Evolutionary conservation across 257 asterid genomes (phyloP), one percentile per base, ranked within the genome.

Genomic region (Mentha longifolia): DNA sequence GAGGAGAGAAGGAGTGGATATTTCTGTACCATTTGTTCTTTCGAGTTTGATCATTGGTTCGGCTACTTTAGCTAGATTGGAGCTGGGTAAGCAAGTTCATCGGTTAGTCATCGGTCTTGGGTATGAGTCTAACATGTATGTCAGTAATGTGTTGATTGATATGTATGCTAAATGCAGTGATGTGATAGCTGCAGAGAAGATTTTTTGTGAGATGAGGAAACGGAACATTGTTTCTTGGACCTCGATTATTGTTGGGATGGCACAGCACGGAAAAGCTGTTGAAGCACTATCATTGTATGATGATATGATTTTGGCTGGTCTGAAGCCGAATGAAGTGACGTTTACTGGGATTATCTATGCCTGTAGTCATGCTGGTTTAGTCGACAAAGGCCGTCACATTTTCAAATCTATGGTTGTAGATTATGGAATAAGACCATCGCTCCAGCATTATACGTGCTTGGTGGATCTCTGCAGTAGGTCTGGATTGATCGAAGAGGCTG

Each of bases 91-190:
- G 79, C 98, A 92, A 84, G 72, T 92, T 62, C 98, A 92, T 75
- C 58, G 86, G 54, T 76, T 92, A 70, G 89, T 84, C 61, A 51
- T 90, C 8, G 65, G 78, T n/a, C 78, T 86, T 14, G 98, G 98
- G 15, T 86, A 78, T 41, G 86, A 79, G 8, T 75, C 80, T 11
- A 85, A 62, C 76, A 69, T 66, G 52, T 92, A 77, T 54, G 75
- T 88, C 6, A 28, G 80, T 59, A 92, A 90, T 52, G 79, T 87
- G 0, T 76, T 92, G 72, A 85, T 92, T 45, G 96, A 90, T 80
- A 90, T 90, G 97, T 92, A 90, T 70, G 88, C 95, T 15, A 92
- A 92, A 80, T 90, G 97, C 65, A 85, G 96, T 41, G 98, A 92
- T 57, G 68, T 92, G 11, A 55, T 37, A 15, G 64, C 92, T 5